Evolutionary conservation across 2,329 filamentous ascomycete genomes (phyloP).

Genomic region (Aspergillus fischeri): DNA sequence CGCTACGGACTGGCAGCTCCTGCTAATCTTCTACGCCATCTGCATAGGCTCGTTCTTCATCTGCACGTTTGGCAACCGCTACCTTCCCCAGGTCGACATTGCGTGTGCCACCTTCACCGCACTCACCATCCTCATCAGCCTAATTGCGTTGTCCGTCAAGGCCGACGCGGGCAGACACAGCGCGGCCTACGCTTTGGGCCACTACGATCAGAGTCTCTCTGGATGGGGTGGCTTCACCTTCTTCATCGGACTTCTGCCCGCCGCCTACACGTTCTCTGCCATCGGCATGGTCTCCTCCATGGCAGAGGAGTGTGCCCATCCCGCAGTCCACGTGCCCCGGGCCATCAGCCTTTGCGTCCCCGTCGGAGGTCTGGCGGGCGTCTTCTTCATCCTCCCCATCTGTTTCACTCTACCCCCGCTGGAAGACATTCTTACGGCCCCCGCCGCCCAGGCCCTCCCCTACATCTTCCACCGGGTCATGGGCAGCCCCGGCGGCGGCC

Average conservation of each 20-base stretch:
- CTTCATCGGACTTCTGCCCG: slow-evolving; percentile 59
- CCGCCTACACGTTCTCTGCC: slow-evolving; percentile 56
- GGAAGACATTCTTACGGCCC: slow-evolving; percentile 42
- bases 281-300: slow-evolving; percentile 61
- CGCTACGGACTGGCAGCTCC: slow-evolving; percentile 60
- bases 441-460: slow-evolving; percentile 47
- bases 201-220: slow-evolving; percentile 54
- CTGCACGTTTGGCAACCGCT: slow-evolving; percentile 63
- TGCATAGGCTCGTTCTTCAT: slow-evolving; percentile 62
- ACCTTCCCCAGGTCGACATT: slow-evolving; percentile 61
- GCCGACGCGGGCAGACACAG: slow-evolving; percentile 53
- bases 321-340: slow-evolving; percentile 50
- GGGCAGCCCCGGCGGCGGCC: slow-evolving; percentile 45
- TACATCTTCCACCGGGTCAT: slow-evolving; percentile 50
- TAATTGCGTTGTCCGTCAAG: slow-evolving; percentile 54
- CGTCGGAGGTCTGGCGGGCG: slow-evolving; percentile 50
- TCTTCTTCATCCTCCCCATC: slow-evolving; percentile 55
- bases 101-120: slow-evolving; percentile 55
- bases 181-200: slow-evolving; percentile 49
- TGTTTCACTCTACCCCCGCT: slow-evolving; percentile 49
- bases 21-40: slow-evolving; percentile 67
- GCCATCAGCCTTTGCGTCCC: slow-evolving; percentile 52
- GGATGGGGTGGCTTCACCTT: slow-evolving; percentile 60
- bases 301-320: slow-evolving; percentile 57
- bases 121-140: slow-evolving; percentile 53